phyloP scores from a whole-genome alignment of 176 grass and related monocot genomes.

The Cenchrus americanus region DNA sequence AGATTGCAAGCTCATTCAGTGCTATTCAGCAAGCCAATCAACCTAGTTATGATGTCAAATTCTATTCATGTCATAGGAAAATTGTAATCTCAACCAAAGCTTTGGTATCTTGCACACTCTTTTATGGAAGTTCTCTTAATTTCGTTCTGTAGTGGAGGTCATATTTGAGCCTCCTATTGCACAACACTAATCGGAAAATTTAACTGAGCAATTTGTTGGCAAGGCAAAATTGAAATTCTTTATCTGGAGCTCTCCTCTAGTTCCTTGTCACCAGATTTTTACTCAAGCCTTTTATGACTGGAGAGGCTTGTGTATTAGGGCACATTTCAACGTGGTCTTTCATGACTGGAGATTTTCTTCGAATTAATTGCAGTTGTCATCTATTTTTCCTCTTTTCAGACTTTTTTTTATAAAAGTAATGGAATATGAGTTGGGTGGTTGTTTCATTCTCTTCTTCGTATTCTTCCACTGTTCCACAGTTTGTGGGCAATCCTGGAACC shows the following conservation, averaged over 20 bases:
- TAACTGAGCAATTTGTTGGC: neutral
- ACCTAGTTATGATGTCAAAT: conserved; percentile 1
- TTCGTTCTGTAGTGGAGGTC: conserved; percentile 9
- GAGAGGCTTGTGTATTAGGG: neutral
- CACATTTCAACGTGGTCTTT: neutral
- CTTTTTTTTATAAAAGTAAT: too few species aligned
- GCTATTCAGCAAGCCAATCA: neutral
- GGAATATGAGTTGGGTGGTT: too few species aligned
- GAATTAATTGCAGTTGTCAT: neutral
- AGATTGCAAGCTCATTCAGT: neutral
- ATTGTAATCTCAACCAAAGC: neutral
- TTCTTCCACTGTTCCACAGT: too few species aligned
- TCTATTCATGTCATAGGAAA: neutral
- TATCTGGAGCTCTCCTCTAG: neutral
- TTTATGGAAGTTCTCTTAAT: neutral
- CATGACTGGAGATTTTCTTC: neutral
- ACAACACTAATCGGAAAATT: neutral
- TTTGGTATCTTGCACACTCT: conserved; percentile 11
- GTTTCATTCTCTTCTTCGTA: too few species aligned
- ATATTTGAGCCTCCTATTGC: neutral
- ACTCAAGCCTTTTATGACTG: neutral
- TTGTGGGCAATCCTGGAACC: too few species aligned
- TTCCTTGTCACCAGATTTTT: neutral
- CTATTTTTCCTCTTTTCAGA: neutral
- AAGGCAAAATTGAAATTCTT: neutral